Percentiles rank a stretch among this genome's conserved stretches.
Evolutionary conservation across 176 grass and related monocot species (phyloP).

Genomic region (Alloteropsis semialata): DNA sequence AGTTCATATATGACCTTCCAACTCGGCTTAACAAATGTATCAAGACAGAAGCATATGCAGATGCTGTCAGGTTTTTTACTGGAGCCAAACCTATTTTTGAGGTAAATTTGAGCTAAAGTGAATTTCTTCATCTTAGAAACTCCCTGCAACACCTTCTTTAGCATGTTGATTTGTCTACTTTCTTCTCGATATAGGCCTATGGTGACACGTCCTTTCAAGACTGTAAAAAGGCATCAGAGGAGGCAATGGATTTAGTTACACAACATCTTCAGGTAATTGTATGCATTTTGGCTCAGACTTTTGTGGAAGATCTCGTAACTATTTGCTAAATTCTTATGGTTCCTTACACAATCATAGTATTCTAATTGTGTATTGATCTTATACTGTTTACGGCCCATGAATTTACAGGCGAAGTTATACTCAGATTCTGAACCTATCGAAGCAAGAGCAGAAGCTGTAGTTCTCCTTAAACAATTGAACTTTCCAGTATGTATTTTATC

Average conservation of each 20-base stretch:
- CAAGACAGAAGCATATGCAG: constrained; percentile 87
- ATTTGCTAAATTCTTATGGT: constrained; percentile 5
- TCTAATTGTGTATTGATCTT: constrained; percentile 14
- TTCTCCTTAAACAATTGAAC: constrained; percentile 95
- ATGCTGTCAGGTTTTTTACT: constrained; percentile 95
- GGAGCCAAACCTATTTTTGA: constrained; percentile 97
- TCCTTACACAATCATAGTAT: constrained; percentile 10
- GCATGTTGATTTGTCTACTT: constrained; percentile 8
- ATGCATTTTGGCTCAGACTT: constrained; percentile 15
- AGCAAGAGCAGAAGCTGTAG: constrained; percentile 95
- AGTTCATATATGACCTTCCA: constrained; percentile 99
- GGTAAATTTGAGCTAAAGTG: constrained; percentile 44
- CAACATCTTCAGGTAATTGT: constrained; percentile 82
- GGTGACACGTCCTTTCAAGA: constrained; percentile 97
- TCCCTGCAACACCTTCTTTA: constrained; percentile 1
- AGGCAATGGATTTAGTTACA: constrained; percentile 82
- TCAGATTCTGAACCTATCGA: constrained; percentile 97
- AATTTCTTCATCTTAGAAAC: constrained; percentile 23
- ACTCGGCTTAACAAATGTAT: constrained; percentile 96
- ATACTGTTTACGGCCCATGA: background rate
- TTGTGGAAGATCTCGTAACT: background rate
- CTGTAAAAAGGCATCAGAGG: constrained; percentile 97
- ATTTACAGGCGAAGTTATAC: constrained; percentile 79
- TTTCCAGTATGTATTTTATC: constrained; percentile 76
- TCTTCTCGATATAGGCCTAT: constrained; percentile 66